phyloP scores from a whole-genome alignment of 805 yeast species.

The Ogataea methanolica region DNA sequence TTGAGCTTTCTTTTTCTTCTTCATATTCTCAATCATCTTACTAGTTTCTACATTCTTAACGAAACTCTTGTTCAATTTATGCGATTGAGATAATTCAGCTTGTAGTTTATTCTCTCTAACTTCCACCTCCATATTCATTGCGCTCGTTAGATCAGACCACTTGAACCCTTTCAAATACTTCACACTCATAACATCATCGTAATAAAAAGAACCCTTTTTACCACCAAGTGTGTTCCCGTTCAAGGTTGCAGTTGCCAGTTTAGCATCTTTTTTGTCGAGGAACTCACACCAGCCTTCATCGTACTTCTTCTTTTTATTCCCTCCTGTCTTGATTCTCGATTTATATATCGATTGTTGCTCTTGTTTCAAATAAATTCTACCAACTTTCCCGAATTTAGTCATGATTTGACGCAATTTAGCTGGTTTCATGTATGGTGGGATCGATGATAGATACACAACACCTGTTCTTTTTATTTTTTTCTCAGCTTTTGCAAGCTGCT shows the following conservation, averaged over 20 bases:
- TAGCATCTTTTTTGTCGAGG: conserved; percentile 77
- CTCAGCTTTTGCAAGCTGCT: conserved; percentile 49
- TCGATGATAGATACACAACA: conserved; percentile 83
- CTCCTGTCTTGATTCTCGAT: conserved; percentile 77
- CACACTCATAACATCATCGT: conserved; percentile 90
- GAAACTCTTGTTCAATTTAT: conserved; percentile 78
- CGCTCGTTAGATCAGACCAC: conserved; percentile 93
- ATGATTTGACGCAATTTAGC: conserved; percentile 79
- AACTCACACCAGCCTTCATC: conserved; percentile 98
- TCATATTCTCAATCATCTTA: conserved; percentile 70
- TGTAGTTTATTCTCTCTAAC: conserved; percentile 82
- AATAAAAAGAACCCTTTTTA: conserved; percentile 81
- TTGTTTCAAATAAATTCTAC: conserved; percentile 79
- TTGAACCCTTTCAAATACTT: conserved; percentile 89
- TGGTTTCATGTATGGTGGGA: conserved; percentile 98
- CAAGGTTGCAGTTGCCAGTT: conserved; percentile 76
- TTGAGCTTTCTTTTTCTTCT: conserved; percentile 37
- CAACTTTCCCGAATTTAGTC: conserved; percentile 80
- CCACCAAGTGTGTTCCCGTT: conserved; percentile 93
- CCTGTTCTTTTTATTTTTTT: conserved; percentile 69
- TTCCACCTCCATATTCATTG: conserved; percentile 86
- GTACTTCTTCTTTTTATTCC: conserved; percentile 82
- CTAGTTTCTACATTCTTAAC: conserved; percentile 81
- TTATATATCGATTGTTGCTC: conserved; percentile 67
- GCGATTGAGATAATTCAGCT: conserved; percentile 85